Percentiles rank a stretch among this genome's conserved stretches.
Evolutionary conservation across 768 basidiomycete genomes (phyloP).

Genomic region (Hemileccinum rubropunctum): DNA sequence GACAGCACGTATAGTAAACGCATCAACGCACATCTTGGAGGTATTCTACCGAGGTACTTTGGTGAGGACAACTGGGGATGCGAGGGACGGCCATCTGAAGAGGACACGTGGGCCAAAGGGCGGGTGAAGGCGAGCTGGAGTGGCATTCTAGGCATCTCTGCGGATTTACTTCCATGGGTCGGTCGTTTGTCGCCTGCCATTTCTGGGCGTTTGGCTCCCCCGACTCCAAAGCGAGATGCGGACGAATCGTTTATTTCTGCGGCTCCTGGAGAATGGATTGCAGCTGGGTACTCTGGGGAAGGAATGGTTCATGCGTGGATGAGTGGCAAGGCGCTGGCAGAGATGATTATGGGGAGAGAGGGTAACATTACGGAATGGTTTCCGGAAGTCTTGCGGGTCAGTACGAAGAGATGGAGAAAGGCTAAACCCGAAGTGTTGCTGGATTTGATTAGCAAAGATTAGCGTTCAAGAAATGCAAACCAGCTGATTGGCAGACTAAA

Average conservation of each 20-base stretch:
- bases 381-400: constrained; percentile 48
- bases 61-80: constrained; percentile 42
- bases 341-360: constrained; percentile 51
- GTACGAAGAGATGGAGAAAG: constrained; percentile 50
- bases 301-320: constrained; percentile 75
- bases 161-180: constrained; percentile 68
- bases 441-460: constrained; percentile 5
- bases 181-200: constrained; percentile 53
- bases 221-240: neutral
- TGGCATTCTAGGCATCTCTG: constrained; percentile 62
- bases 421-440: constrained; percentile 46
- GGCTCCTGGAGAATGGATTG: constrained; percentile 65
- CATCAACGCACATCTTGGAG: constrained; percentile 38
- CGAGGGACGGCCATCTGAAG: constrained; percentile 22
- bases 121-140: constrained; percentile 59
- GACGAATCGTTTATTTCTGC: constrained; percentile 15
- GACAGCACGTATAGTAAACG: constrained; percentile 33
- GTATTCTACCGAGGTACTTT: constrained; percentile 54
- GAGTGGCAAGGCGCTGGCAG: constrained; percentile 56
- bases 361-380: constrained; percentile 41
- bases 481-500: neutral
- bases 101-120: constrained; percentile 37
- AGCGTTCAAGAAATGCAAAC: neutral
- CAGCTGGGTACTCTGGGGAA: constrained; percentile 69
- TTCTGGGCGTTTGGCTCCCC: constrained; percentile 39